Evolutionary conservation across 2,329 filamentous ascomycete species (phyloP).

Genomic region (Fusarium sp.): DNA sequence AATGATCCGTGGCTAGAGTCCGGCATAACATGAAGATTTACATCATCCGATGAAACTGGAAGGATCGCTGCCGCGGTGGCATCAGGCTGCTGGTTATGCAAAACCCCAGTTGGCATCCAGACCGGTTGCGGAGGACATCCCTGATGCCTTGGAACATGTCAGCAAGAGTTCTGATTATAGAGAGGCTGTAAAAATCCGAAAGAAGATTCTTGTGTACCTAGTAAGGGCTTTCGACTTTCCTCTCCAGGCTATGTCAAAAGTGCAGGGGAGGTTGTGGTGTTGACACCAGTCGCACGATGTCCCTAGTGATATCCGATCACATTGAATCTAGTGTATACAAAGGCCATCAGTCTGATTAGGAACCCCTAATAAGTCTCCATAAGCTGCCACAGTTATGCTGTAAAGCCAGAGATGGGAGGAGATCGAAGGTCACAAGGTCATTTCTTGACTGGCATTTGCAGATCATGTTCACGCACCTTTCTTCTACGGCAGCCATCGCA

Average conservation of each 20-base stretch:
- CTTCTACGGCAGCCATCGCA: conserved; percentile 38
- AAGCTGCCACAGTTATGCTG: neutral
- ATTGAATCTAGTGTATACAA: conserved; percentile 20
- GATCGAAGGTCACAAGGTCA: neutral
- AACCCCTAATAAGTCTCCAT: no score
- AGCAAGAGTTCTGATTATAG: neutral
- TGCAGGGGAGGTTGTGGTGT: conserved; percentile 37
- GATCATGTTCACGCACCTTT: conserved; percentile 19
- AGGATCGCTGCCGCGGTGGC: no score
- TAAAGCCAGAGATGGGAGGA: conserved; percentile 7
- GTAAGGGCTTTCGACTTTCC: conserved; percentile 22
- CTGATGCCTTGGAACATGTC: no score
- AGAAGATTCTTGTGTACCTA: conserved; percentile 15
- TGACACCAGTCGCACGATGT: conserved; percentile 38
- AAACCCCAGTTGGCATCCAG: no score
- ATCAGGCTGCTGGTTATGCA: no score
- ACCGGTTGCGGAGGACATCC: no score
- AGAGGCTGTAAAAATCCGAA: conserved; percentile 6
- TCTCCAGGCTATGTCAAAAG: conserved; percentile 39
- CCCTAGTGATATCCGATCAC: conserved; percentile 16
- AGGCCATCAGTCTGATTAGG: no score
- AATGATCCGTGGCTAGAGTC: conserved; percentile 5
- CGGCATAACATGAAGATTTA: no score
- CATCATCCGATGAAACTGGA: no score
- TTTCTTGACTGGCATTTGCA: no score